These are phyloP conservation scores for Plasmopara muralis DNA, from an alignment of 352 stramenopile genomes.

Conservation along the genomic window DNA sequence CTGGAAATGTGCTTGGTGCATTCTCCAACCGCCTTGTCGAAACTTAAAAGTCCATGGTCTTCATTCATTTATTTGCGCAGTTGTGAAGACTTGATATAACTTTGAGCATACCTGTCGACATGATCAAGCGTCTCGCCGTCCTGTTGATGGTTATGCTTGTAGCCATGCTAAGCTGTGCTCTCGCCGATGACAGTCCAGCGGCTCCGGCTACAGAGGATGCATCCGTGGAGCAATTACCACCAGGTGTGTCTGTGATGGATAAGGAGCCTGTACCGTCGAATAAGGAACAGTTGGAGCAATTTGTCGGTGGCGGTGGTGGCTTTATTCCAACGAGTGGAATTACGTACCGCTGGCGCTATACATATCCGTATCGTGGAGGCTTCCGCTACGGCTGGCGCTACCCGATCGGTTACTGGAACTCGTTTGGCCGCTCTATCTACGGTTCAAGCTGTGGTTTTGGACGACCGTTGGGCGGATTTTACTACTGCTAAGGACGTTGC, in stretches of 20 bases:
- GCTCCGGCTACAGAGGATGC: constrained; percentile 1
- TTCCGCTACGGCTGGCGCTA: constrained; percentile 37
- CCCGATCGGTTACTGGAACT: constrained; percentile 34
- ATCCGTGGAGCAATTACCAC: constrained; percentile 13
- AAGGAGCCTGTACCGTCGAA: constrained; percentile 19
- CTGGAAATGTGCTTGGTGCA: no score
- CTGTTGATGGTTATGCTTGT: constrained; percentile 23
- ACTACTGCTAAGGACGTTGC: constrained; percentile 27
- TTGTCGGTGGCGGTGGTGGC: constrained; percentile 14
- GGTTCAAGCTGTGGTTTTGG: constrained; percentile 22
- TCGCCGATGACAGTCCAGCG: constrained; percentile 18
- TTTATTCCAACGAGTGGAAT: constrained; percentile 28
- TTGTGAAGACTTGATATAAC: no score
- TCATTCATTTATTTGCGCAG: no score
- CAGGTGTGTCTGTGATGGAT: constrained; percentile 18
- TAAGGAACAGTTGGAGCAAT: constrained; percentile 22
- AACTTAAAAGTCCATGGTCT: no score
- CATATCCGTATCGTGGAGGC: constrained; percentile 15
- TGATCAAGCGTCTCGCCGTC: constrained; percentile 24
- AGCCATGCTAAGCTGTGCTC: constrained; percentile 19
- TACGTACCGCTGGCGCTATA: constrained; percentile 30
- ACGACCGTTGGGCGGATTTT: constrained; percentile 26
- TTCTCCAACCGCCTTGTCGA: no score
- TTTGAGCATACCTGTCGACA: neutral
- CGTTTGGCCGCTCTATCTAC: constrained; percentile 25